These are phyloP conservation scores for Cercospora citrullina DNA, from an alignment of 2,329 filamentous ascomycete genomes.

Conservation along the genomic window DNA sequence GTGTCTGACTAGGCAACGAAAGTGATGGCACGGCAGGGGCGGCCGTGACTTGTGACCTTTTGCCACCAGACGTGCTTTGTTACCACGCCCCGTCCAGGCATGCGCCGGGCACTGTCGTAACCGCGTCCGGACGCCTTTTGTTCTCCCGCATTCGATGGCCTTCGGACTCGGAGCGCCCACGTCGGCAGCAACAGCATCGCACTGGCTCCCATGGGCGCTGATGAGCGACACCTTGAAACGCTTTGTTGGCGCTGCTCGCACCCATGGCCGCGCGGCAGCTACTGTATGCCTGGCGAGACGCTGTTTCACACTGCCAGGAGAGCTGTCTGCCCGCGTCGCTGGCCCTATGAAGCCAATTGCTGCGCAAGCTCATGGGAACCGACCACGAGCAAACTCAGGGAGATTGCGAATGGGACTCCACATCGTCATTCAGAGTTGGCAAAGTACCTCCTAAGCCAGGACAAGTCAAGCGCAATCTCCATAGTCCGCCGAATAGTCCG, in stretches of 20 bases:
- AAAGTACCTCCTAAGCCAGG: too few relatives aligned
- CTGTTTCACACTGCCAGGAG: conserved; percentile 11
- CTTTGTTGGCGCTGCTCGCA: background rate
- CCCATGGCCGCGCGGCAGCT: conserved; percentile 1
- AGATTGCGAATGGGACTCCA: conserved; percentile 6
- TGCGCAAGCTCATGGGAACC: background rate
- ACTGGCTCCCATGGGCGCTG: background rate
- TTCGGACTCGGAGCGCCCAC: background rate
- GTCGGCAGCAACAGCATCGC: background rate
- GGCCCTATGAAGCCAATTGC: conserved; percentile 6
- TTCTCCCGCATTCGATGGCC: background rate
- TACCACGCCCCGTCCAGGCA: too few relatives aligned
- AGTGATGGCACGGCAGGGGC: too few relatives aligned
- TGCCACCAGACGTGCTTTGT: too few relatives aligned
- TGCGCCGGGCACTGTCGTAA: too few relatives aligned
- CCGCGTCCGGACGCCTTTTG: background rate
- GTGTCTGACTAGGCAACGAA: too few relatives aligned
- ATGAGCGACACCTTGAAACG: background rate
- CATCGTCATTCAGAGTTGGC: background rate
- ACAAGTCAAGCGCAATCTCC: background rate
- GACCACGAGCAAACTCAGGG: conserved; percentile 1
- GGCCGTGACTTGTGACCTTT: too few relatives aligned
- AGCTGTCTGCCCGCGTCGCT: conserved; percentile 10
- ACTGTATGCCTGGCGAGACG: conserved; percentile 4
- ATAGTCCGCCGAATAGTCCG: background rate